These are phyloP conservation scores for Globisporangium mamillatum DNA, from an alignment of 352 stramenopile genomes.

Conservation along the genomic window DNA sequence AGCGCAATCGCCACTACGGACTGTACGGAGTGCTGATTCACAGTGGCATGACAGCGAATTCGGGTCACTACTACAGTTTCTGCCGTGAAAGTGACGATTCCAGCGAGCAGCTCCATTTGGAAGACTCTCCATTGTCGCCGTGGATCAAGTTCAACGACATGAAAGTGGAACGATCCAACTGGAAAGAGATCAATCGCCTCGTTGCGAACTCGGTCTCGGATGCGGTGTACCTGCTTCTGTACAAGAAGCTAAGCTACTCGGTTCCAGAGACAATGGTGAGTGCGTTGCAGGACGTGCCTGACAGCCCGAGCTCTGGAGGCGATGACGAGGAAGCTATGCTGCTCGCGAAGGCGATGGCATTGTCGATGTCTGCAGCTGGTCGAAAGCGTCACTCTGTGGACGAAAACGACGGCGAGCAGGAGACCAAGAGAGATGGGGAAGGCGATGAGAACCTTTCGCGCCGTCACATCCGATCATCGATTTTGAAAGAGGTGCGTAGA, in stretches of 20 bases:
- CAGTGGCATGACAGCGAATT: slow-evolving; percentile 86
- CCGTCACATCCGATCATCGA: slow-evolving; percentile 30
- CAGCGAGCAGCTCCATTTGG: slow-evolving; percentile 67
- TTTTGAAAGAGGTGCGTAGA: slow-evolving; percentile 57
- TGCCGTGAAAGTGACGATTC: slow-evolving; percentile 77
- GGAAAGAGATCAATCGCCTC: slow-evolving; percentile 77
- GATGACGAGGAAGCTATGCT: slow-evolving; percentile 85
- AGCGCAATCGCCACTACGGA: slow-evolving; percentile 68
- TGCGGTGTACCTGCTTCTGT: slow-evolving; percentile 87
- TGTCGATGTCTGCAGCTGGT: slow-evolving; percentile 82
- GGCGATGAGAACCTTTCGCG: slow-evolving; percentile 15
- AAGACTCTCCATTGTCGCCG: slow-evolving; percentile 72
- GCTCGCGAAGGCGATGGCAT: slow-evolving; percentile 82
- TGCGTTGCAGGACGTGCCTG: slow-evolving; percentile 20
- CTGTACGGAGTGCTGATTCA: slow-evolving; percentile 89
- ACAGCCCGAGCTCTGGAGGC: slow-evolving; percentile 18
- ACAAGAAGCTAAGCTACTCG: slow-evolving; percentile 80
- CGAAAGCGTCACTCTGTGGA: slow-evolving; percentile 35
- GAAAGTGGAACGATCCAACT: slow-evolving; percentile 75
- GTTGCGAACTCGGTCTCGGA: slow-evolving; percentile 83
- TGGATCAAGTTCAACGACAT: slow-evolving; percentile 93
- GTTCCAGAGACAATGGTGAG: slow-evolving; percentile 15
- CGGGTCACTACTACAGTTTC: slow-evolving; percentile 90
- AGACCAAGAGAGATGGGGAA: slow-evolving; percentile 4
- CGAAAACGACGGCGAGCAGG: slow-evolving; percentile 32